Percentiles rank a stretch among this genome's conserved stretches.
These are phyloP conservation scores for Urochloa ruziziensis DNA, from an alignment of 176 grass and related monocot species.

Conservation along the genomic window DNA sequence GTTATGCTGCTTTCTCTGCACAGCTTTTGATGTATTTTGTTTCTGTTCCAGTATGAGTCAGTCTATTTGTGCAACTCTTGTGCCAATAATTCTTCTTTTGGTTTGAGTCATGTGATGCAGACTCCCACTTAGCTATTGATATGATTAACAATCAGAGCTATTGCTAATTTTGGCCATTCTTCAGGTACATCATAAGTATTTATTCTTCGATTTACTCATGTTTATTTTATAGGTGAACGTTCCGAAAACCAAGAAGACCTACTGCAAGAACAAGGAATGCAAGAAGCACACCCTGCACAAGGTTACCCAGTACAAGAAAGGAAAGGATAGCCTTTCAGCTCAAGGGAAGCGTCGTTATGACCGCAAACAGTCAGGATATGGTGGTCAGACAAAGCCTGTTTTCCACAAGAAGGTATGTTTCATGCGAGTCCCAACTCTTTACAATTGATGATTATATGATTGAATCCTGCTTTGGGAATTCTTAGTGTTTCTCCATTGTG, in stretches of 20 bases:
- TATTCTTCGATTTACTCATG: not conserved
- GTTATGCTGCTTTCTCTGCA: not conserved
- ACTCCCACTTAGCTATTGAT: not conserved
- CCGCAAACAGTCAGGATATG: slow-evolving; percentile 87
- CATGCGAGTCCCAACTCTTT: not conserved
- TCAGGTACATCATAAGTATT: not conserved
- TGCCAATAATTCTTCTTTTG: not conserved
- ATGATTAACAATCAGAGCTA: not conserved
- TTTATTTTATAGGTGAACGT: slow-evolving; percentile 63
- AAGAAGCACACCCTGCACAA: slow-evolving; percentile 87
- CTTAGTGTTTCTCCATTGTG: not conserved
- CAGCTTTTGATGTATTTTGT: not conserved
- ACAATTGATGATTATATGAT: not conserved
- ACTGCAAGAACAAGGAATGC: slow-evolving; percentile 88
- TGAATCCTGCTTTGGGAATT: not conserved
- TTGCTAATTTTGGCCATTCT: not conserved
- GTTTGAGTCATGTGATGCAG: not conserved
- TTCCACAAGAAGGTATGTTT: slow-evolving; percentile 98
- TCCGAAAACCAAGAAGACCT: slow-evolving; percentile 85
- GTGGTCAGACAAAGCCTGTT: slow-evolving; percentile 93
- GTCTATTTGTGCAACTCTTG: not conserved
- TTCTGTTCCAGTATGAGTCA: not conserved
- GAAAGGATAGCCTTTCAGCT: slow-evolving; percentile 75
- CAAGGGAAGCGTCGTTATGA: slow-evolving; percentile 87
- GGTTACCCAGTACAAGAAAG: slow-evolving; percentile 89